Conservation (phyloP, 345 rosid species). For the Draba incana region DNA sequence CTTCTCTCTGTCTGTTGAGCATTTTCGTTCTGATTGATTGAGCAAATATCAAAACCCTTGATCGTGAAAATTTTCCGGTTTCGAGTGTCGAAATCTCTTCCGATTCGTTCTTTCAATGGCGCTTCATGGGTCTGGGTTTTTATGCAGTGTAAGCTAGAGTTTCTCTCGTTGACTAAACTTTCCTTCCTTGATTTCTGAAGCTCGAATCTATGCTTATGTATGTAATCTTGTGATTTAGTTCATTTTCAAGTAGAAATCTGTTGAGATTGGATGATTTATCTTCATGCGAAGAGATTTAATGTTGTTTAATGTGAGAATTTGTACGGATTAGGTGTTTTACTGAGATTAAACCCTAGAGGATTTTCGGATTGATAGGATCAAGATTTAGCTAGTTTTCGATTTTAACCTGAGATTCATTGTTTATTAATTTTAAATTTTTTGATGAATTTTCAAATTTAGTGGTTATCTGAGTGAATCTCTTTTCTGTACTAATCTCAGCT, state of each 20-base stretch:
- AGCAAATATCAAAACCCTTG: neutral
- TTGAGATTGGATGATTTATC: neutral
- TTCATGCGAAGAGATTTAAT: neutral
- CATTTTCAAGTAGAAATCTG: neutral
- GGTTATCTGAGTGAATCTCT: neutral
- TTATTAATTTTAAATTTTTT: neutral
- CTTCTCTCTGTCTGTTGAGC: neutral
- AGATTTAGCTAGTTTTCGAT: neutral
- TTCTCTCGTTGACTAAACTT: neutral
- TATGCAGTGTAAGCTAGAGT: slow-evolving; percentile 44
- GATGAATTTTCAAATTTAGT: neutral
- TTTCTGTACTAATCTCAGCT: slow-evolving; percentile 2
- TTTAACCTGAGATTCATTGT: neutral
- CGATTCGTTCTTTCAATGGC: slow-evolving; percentile 43
- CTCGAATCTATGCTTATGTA: neutral
- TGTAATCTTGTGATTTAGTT: slow-evolving; percentile 2
- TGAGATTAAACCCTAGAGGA: neutral
- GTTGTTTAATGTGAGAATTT: neutral
- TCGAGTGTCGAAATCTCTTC: neutral
- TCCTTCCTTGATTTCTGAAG: neutral
- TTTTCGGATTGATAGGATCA: neutral
- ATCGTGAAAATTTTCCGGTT: neutral
- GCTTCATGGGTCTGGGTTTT: slow-evolving; percentile 43
- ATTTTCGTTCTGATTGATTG: slow-evolving; percentile 13
- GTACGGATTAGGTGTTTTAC: neutral